These are phyloP conservation scores for Alternaria incomplexa DNA, from an alignment of 2,329 filamentous ascomycete species.

Conservation along the genomic window DNA sequence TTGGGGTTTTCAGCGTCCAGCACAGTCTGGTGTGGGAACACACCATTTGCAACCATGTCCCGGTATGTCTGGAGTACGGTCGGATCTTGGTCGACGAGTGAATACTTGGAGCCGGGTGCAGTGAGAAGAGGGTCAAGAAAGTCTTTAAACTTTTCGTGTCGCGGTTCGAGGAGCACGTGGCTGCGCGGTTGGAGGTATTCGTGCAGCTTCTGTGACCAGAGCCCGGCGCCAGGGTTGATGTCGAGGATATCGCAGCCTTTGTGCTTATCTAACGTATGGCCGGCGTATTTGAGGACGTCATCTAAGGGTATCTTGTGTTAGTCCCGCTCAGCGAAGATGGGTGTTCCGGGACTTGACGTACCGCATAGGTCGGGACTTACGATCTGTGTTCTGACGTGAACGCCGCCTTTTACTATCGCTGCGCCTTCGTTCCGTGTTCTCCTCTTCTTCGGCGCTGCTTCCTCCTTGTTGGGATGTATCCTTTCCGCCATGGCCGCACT, in stretches of 20 bases:
- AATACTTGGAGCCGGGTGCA: slow-evolving; percentile 54
- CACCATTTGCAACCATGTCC: slow-evolving; percentile 57
- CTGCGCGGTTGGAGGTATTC: slow-evolving; percentile 75
- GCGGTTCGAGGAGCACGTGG: slow-evolving; percentile 83
- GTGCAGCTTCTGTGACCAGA: slow-evolving; percentile 81
- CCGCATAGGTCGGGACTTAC: slow-evolving; percentile 55
- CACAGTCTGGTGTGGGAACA: slow-evolving; percentile 63
- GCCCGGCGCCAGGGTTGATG: slow-evolving; percentile 77
- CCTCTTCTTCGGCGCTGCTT: slow-evolving; percentile 3
- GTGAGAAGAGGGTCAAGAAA: slow-evolving; percentile 61
- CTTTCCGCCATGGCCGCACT: slow-evolving; percentile 10
- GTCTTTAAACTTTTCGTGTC: slow-evolving; percentile 62
- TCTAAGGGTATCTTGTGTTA: slow-evolving; percentile 54
- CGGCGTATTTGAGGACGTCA: slow-evolving; percentile 73
- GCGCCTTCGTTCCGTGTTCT: neutral
- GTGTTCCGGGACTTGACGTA: slow-evolving; percentile 38
- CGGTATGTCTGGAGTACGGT: slow-evolving; percentile 51
- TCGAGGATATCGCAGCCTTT: slow-evolving; percentile 85
- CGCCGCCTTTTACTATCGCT: neutral
- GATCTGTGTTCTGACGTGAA: slow-evolving; percentile 41
- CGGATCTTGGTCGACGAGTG: slow-evolving; percentile 46
- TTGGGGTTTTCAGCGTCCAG: slow-evolving; percentile 49
- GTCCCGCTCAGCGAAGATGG: slow-evolving; percentile 4
- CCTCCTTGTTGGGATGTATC: slow-evolving; percentile 14
- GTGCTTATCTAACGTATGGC: slow-evolving; percentile 70